Percentiles rank a stretch among this genome's conserved stretches.
Evolutionary conservation across 176 grass and related monocot genomes (phyloP).

Genomic region (Miscanthus lutarioriparius): DNA sequence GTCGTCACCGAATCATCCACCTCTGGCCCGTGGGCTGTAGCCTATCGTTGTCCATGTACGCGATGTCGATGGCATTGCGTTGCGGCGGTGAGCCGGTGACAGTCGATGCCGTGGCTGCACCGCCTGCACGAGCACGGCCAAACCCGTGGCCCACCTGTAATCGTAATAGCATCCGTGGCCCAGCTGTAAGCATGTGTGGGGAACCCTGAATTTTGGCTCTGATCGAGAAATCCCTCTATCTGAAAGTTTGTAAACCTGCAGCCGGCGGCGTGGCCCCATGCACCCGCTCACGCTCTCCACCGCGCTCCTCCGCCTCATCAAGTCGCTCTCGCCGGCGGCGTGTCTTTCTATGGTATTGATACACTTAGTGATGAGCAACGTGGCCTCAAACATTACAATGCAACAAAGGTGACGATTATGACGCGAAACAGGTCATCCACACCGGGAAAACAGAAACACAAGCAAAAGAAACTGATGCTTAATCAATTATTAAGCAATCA

Average conservation of each 20-base stretch:
- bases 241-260: not conserved
- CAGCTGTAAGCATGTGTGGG: not conserved
- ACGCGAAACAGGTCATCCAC: not conserved
- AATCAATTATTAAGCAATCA: conserved; percentile 15
- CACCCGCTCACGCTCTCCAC: conserved; percentile 42
- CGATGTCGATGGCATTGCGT: not conserved
- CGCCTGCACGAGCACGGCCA: not conserved
- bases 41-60: not conserved
- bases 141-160: no score
- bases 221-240: no score
- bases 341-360: no score
- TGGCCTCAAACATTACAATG: not conserved
- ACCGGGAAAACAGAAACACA: not conserved
- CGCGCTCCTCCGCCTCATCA: conserved; percentile 52
- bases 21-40: not conserved
- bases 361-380: no score
- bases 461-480: not conserved
- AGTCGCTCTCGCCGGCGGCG: conserved; percentile 45
- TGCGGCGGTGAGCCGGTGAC: no score
- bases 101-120: no score
- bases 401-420: not conserved
- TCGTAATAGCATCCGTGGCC: no score
- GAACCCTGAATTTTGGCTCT: no score
- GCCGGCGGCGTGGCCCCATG: conserved; percentile 5
- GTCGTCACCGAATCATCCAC: no score